Percentiles rank a stretch among this genome's conserved stretches.
Conservation (phyloP, 2,329 filamentous ascomycete genomes). For the Helotiales sp. region DNA sequence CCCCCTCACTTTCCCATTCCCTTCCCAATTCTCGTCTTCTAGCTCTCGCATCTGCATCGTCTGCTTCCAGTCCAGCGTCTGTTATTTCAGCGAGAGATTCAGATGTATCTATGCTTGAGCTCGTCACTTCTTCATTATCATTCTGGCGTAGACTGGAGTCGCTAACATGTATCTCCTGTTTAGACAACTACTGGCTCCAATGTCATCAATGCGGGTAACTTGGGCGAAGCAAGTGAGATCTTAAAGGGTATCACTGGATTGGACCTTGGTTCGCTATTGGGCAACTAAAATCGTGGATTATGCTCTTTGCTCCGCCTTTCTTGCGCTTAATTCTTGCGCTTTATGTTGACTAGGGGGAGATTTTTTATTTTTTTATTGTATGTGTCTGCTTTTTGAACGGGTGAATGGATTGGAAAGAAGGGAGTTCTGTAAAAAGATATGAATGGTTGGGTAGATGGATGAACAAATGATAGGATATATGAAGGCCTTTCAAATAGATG, state of each 20-base stretch:
- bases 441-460: background rate
- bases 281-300: background rate
- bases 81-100: background rate
- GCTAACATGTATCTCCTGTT: background rate
- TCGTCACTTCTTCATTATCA: background rate
- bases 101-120: background rate
- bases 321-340: background rate
- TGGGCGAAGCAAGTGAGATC: background rate
- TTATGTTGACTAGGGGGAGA: too few species aligned
- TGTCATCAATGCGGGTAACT: constrained; percentile 1
- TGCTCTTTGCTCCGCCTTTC: background rate
- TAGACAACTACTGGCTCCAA: background rate
- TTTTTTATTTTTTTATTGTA: too few species aligned
- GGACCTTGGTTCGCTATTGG: constrained; percentile 4
- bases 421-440: too few species aligned
- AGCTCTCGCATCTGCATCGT: too few species aligned
- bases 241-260: constrained; percentile 8
- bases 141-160: background rate
- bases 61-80: background rate
- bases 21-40: background rate
- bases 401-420: background rate
- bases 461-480: background rate
- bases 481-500: background rate
- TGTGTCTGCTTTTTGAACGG: background rate
- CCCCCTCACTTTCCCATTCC: background rate